Conservation (phyloP, 257 asterid species). For the Primulina tabacum region DNA sequence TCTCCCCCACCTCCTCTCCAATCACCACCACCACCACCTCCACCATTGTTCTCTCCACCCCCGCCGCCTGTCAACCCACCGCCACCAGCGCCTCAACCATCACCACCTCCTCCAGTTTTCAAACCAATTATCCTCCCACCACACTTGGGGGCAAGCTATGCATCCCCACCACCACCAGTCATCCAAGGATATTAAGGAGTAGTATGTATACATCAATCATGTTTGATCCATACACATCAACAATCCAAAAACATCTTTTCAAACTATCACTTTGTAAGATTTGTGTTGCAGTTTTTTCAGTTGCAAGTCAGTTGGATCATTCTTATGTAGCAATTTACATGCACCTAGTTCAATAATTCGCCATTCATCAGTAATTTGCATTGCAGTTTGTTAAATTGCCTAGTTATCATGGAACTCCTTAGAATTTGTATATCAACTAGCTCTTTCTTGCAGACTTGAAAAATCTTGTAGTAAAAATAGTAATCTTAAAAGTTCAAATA, state of each 20-base stretch:
- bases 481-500: too few relatives aligned
- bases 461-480: neutral
- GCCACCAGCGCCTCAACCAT: conserved; percentile 19
- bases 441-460: neutral
- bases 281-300: too few relatives aligned
- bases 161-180: conserved; percentile 55
- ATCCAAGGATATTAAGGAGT: conserved; percentile 58
- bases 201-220: conserved; percentile 3
- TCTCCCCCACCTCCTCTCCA: conserved; percentile 15
- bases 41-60: conserved; percentile 8
- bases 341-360: neutral
- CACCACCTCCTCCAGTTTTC: conserved; percentile 30
- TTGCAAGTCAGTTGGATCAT: neutral
- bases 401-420: too few relatives aligned
- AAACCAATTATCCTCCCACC: conserved; percentile 34
- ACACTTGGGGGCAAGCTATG: conserved; percentile 37
- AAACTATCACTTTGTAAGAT: neutral
- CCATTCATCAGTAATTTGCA: neutral
- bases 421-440: too few relatives aligned
- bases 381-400: neutral
- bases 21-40: neutral
- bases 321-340: neutral
- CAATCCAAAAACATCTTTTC: neutral
- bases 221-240: neutral
- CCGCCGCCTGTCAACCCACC: neutral